Evolutionary conservation across 257 asterid species (phyloP), one percentile per base, ranked within the genome.

Genomic region (Gardenia jasminoides): DNA sequence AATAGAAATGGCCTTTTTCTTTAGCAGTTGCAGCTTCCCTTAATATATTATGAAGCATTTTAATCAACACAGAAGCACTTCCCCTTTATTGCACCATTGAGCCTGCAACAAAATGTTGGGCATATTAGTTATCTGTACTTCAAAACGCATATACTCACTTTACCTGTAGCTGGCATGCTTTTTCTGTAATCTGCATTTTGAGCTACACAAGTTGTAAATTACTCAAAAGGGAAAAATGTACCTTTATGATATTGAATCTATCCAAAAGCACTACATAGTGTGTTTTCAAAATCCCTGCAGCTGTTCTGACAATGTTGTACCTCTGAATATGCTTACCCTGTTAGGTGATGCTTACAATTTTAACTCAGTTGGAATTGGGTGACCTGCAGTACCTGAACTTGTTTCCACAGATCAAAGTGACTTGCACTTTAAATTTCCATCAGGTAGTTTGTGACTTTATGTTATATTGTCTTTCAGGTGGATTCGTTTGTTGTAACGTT

Each of bases 291-390:
- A 61, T 82, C 79, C 75, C n/a, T 65, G 67, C 16, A n/a, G 24
- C 17, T 16, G 12, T 56, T 30, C 39, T 72, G 13, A 43, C 31
- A 36, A 69, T 62, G 54, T 26, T 12, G 19, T 15, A 48, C 75
- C 81, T 71, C 78, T 78, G 66, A 52, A 52, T 79, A 83, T 79
- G 84, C 78, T 78, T 67, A 83, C 71, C 70, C 82, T 85, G 78
- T 67, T 83, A 95, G 99, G 98, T 93, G 61, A 90, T 95, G 76
- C 89, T 93, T 76, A 95, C 99, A 19, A 88, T 95, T 70, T 82
- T 95, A 85, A 95, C 99, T 58, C 99, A 92, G 77, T 85, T 95
- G 92, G 99, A 95, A 88, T 84, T 95, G 92, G 99, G 98, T 48
- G 97, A 91, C 80, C 87, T 83, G 74, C 92, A 89, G 78, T 92